phyloP scores from a whole-genome alignment of 805 yeast species.

The Hanseniaspora vineae region DNA sequence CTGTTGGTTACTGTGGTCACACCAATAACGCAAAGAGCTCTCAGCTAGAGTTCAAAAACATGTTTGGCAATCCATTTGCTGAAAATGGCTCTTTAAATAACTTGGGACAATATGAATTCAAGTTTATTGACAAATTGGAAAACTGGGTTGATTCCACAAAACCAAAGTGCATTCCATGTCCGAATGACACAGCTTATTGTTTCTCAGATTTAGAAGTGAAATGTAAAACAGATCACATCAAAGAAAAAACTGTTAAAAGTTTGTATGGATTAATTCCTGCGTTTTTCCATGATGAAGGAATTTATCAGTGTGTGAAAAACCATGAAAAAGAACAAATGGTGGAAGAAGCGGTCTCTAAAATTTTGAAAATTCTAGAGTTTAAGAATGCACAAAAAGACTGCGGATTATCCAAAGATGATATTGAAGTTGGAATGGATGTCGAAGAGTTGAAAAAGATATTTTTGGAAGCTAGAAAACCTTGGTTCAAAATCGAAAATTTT shows the following conservation, averaged over 20 bases:
- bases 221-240: constrained; percentile 61
- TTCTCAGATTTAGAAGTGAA: constrained; percentile 42
- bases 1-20: constrained; percentile 66
- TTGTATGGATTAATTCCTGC: constrained; percentile 47
- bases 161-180: constrained; percentile 71
- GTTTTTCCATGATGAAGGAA: constrained; percentile 25
- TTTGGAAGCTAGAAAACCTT: constrained; percentile 23
- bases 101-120: no score
- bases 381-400: constrained; percentile 54
- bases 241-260: constrained; percentile 28
- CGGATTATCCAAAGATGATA: constrained; percentile 36
- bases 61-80: neutral
- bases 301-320: constrained; percentile 54
- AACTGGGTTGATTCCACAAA: constrained; percentile 2
- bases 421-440: constrained; percentile 37
- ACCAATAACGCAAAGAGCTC: constrained; percentile 24
- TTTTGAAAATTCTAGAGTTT: constrained; percentile 50
- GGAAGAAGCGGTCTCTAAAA: constrained; percentile 50
- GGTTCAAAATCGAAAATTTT: constrained; percentile 44
- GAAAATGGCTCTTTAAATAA: neutral
- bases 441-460: constrained; percentile 42
- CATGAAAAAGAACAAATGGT: constrained; percentile 55
- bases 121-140: neutral
- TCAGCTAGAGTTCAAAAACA: neutral
- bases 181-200: constrained; percentile 61